Conservation (phyloP, 768 basidiomycete genomes). For the Auriscalpium vulgare region DNA sequence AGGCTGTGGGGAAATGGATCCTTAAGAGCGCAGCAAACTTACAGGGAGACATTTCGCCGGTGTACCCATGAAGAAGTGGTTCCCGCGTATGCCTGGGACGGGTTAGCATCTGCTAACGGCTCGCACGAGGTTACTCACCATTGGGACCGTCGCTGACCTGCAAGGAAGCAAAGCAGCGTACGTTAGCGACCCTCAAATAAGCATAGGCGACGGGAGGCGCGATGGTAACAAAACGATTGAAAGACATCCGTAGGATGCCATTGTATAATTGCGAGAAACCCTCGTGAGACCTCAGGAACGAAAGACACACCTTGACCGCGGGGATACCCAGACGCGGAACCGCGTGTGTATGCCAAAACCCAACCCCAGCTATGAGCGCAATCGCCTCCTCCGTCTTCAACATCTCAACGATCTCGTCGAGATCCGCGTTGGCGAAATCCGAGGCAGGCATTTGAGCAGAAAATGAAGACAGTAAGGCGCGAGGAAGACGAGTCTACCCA, state of each 20-base stretch:
- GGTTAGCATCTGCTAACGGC: not conserved
- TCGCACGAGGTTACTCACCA: constrained; percentile 31
- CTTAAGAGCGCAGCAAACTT: constrained; percentile 12
- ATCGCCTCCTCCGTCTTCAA: constrained; percentile 73
- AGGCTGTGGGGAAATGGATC: not conserved
- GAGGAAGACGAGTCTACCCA: no score
- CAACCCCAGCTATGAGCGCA: constrained; percentile 61
- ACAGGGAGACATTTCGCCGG: constrained; percentile 74
- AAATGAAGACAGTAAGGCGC: not conserved
- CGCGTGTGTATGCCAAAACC: constrained; percentile 68
- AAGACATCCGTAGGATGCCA: not conserved
- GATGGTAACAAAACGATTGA: not conserved
- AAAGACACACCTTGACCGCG: constrained; percentile 48
- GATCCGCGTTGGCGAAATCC: constrained; percentile 56
- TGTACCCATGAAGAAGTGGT: constrained; percentile 75
- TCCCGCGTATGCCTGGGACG: constrained; percentile 45
- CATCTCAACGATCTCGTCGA: constrained; percentile 54
- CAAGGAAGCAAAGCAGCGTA: not conserved
- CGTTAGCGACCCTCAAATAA: not conserved
- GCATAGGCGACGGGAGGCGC: not conserved
- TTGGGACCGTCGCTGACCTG: constrained; percentile 79
- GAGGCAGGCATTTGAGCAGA: constrained; percentile 49
- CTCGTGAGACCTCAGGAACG: no score
- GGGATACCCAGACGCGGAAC: constrained; percentile 64
- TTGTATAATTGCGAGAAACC: no score